Evolutionary conservation across 2,329 filamentous ascomycete species (phyloP), one percentile per base, ranked within the genome.

Genomic region (Colletotrichum spinosum): DNA sequence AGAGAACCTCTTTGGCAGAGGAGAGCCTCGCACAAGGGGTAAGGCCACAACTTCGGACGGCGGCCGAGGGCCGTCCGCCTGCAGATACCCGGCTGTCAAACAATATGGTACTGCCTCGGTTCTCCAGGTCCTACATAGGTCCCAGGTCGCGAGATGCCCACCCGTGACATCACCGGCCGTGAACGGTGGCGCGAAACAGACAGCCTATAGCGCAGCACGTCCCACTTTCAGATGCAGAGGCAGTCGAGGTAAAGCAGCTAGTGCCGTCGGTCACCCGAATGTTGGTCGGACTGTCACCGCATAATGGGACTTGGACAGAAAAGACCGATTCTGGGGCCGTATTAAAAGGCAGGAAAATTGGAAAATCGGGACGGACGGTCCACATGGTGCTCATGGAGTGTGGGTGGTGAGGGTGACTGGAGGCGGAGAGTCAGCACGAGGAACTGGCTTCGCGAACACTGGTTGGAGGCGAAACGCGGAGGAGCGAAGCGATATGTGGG

Each of bases 131-230:
- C 25, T 4, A 25, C 25, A 25, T 25, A 25, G 25, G 25, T 25
- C 25, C 25, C 25, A 60, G 55, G n/a, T 41, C 58, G 60, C 48
- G 13, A 45, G 44, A 51, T 37, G 52, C 57, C 46, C 62, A 62
- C 59, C 52, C 37, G 57, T 65, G 62, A 65, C 62, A 65, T 65
- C 62, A 65, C 58, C 37, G 37, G 17, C 41, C 15, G 6, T 38
- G 41, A 37, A 49, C 10, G 52, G 62, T 62, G 62, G 48, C 58
- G 58, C 52, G 52, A 53, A 65, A 65, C 52, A 65, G 52, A 48
- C 58, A 52, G 56, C 52, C 45, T 61, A 50, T 61, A 61, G 62
- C 62, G 62, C 39, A 50, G 56, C 61, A 65, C 62, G 51, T 46
- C 51, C 62, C 62, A 61, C 57, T 60, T 46, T 45, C 25, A 52